phyloP scores from a whole-genome alignment of 768 basidiomycete genomes.

The Mycena rosella region DNA sequence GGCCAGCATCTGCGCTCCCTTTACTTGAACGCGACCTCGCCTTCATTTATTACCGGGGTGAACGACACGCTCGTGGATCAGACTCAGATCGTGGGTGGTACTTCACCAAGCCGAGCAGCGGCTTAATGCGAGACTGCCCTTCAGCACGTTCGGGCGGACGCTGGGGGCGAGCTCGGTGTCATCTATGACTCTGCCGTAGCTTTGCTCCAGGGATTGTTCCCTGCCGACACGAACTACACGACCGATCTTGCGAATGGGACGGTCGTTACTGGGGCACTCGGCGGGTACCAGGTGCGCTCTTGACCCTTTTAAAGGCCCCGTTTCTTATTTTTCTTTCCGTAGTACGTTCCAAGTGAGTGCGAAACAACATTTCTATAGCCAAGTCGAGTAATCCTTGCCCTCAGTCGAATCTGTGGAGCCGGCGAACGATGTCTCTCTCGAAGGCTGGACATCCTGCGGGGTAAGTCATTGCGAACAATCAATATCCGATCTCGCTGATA shows the following conservation, averaged over 20 bases:
- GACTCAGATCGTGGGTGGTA: slow-evolving; percentile 46
- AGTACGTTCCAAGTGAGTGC: slow-evolving; percentile 56
- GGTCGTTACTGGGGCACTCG: slow-evolving; percentile 66
- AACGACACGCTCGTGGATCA: slow-evolving; percentile 51
- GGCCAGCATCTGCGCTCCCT: slow-evolving; percentile 63
- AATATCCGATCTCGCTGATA: slow-evolving; percentile 9
- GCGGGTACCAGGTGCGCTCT: slow-evolving; percentile 68
- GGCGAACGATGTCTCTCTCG: slow-evolving; percentile 70
- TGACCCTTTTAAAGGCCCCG: neutral
- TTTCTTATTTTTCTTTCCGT: neutral
- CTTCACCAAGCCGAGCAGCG: neutral
- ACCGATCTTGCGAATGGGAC: slow-evolving; percentile 77
- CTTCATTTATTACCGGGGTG: slow-evolving; percentile 64
- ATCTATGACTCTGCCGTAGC: slow-evolving; percentile 76
- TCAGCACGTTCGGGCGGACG: slow-evolving; percentile 68
- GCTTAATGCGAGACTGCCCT: neutral
- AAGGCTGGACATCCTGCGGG: slow-evolving; percentile 74
- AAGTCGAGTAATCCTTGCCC: slow-evolving; percentile 24
- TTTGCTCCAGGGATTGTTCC: slow-evolving; percentile 78
- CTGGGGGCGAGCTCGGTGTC: slow-evolving; percentile 77
- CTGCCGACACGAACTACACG: slow-evolving; percentile 58
- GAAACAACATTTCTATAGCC: neutral
- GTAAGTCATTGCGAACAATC: slow-evolving; percentile 47
- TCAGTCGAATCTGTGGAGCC: slow-evolving; percentile 75
- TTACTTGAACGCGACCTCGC: slow-evolving; percentile 67